Evolutionary conservation across 2,329 filamentous ascomycete species (phyloP).

Genomic region (Lasiodiplodia hormozganensis): DNA sequence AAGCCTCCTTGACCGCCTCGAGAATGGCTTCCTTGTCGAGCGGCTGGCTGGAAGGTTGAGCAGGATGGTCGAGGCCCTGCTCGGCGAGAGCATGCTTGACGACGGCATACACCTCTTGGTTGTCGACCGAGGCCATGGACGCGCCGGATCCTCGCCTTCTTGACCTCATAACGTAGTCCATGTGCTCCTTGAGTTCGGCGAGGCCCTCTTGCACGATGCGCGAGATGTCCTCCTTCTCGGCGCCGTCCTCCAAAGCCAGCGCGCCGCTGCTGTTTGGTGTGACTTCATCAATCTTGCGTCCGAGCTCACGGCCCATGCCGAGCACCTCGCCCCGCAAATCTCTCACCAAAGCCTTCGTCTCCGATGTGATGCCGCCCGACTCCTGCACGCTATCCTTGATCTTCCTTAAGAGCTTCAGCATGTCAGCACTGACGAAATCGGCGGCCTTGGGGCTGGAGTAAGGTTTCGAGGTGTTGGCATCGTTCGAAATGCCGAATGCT

Average conservation of each 20-base stretch:
- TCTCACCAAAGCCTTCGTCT: slow-evolving; percentile 88
- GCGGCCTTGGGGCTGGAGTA: slow-evolving; percentile 58
- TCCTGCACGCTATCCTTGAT: slow-evolving; percentile 93
- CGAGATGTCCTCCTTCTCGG: slow-evolving; percentile 72
- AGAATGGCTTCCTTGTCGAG: slow-evolving; percentile 81
- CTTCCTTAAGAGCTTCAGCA: slow-evolving; percentile 80
- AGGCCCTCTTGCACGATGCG: slow-evolving; percentile 82
- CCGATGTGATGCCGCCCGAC: slow-evolving; percentile 85
- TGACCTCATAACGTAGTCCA: slow-evolving; percentile 80
- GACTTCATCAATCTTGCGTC: slow-evolving; percentile 80
- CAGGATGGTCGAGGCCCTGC: slow-evolving; percentile 55
- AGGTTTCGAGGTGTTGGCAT: slow-evolving; percentile 41
- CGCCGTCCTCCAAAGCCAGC: slow-evolving; percentile 44
- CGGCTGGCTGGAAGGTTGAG: slow-evolving; percentile 41
- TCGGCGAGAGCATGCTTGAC: slow-evolving; percentile 76
- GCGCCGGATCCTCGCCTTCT: slow-evolving; percentile 70
- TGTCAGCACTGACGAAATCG: slow-evolving; percentile 73
- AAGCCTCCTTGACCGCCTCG: slow-evolving; percentile 84
- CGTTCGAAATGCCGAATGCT: slow-evolving; percentile 33
- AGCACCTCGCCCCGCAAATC: slow-evolving; percentile 91
- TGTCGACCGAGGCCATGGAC: slow-evolving; percentile 72
- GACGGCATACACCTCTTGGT: slow-evolving; percentile 84
- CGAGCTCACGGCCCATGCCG: slow-evolving; percentile 92
- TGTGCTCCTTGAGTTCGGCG: slow-evolving; percentile 80
- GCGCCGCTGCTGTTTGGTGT: slow-evolving; percentile 55